phyloP scores from a whole-genome alignment of 83 land plant species.

The Picea engelmannii region DNA sequence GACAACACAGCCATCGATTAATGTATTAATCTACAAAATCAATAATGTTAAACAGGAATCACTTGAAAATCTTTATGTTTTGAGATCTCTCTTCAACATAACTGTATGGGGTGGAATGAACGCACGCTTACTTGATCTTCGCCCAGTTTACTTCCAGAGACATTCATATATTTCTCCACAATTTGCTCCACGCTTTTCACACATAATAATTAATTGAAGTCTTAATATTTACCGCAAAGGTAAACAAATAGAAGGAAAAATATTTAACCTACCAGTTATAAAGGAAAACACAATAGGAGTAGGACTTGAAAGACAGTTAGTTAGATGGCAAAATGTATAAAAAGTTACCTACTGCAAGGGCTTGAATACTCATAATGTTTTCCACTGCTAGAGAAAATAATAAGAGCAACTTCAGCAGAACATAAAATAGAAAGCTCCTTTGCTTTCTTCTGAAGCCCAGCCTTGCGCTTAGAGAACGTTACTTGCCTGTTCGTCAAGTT shows the following conservation, averaged over 20 bases:
- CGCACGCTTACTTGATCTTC: no score
- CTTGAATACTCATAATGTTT: not conserved
- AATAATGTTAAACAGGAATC: not conserved
- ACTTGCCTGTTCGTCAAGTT: constrained; percentile 8
- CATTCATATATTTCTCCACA: no score
- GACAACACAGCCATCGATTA: not conserved
- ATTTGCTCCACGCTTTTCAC: no score
- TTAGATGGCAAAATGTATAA: not conserved
- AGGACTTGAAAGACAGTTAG: not conserved
- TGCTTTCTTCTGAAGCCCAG: not conserved
- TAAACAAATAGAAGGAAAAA: not conserved
- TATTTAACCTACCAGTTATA: not conserved
- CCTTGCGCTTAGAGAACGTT: constrained; percentile 1
- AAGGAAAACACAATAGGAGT: not conserved
- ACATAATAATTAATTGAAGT: no score
- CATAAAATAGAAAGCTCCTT: constrained; percentile 4
- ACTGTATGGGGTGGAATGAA: no score
- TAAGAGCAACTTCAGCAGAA: constrained; percentile 4
- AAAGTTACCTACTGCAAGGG: not conserved
- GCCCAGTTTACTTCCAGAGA: no score
- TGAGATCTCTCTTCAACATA: no score
- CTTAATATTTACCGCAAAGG: not conserved
- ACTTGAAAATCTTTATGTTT: no score
- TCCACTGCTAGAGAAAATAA: not conserved
- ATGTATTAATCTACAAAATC: not conserved